Conservation (phyloP, 352 stramenopile species). For the Elongisporangium undulatum region DNA sequence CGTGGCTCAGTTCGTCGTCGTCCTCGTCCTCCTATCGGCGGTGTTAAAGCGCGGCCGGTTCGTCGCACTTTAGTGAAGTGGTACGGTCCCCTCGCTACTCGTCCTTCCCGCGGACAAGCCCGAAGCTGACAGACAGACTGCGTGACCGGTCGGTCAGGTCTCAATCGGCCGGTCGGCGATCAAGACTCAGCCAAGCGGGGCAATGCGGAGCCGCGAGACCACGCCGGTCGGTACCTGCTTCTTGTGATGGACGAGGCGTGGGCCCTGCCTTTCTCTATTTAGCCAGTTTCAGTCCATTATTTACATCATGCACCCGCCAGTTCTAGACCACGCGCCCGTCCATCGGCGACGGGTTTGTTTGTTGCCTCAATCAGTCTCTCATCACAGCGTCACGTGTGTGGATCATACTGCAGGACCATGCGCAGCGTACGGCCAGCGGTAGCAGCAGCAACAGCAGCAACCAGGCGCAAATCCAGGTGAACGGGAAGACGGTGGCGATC, state of each 20-base stretch:
- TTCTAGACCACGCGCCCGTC: neutral
- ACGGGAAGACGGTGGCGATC: neutral
- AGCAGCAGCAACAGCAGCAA: conserved; percentile 3
- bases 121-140: neutral
- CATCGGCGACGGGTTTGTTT: neutral
- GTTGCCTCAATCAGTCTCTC: neutral
- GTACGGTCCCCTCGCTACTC: neutral
- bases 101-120: neutral
- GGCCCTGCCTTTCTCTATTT: neutral
- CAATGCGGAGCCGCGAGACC: neutral
- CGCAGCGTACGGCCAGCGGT: neutral
- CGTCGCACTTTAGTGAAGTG: neutral
- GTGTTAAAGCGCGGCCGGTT: neutral
- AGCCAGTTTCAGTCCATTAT: conserved; percentile 1
- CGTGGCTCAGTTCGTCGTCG: conserved; percentile 41
- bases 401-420: neutral
- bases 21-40: neutral
- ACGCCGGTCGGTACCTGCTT: neutral
- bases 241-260: neutral
- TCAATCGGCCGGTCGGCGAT: neutral
- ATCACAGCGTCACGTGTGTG: neutral
- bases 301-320: neutral
- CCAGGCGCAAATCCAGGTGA: neutral
- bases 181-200: neutral
- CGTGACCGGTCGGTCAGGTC: neutral